Base-by-base conservation (phyloP, 2,329 filamentous ascomycete species). In the Emergomyces africanus region DNA sequence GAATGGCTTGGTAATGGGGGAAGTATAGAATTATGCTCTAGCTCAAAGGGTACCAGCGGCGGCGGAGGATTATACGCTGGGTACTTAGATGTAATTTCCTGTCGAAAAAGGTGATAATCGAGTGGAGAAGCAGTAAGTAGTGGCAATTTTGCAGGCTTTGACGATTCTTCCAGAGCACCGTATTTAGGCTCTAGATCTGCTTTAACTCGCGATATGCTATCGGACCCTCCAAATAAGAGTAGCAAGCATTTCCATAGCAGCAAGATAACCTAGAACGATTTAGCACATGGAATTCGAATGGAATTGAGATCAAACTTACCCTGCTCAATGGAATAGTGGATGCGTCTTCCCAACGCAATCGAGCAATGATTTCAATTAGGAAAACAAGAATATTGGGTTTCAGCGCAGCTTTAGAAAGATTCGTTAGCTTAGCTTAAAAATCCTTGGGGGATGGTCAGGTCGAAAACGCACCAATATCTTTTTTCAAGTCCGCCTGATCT, bases 81-180 rank as follows among this genome's bases (percentile, higher is more conserved):
- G 70, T 99, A 99, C 74, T 99, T 99, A 1, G 92, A 96, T 18
- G 88, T 95, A 60, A 99, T 92, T 71, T 99, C 94, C 71, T 96
- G 92, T 41, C 94, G 86, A 69, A 99, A 99, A 25, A 91, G 81
- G 70, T 99, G 92, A 69, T 99, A 99, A 68, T 99, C 94, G 12
- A 99, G 77, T 4, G 94, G 94, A 1, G 92, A 96, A 4, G 94
- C 92, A 1, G 89, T 95, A 61, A 99, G 92, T 50, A 88, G 78
- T n/a, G 86, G 86, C 64, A 88, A 86, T 42, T 69, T 66, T 14
- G 71, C 69, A 3, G 71, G n/a, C 14, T 48, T 49, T 1, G 42
- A 55, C 66, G 66, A 61, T 49, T 69, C 66, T 25, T 68, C 64
- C 51, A 69, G 66, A 20, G 64, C 60, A 64, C 90, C 85, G 57